Percentiles rank a stretch among this genome's conserved stretches.
phyloP scores from a whole-genome alignment of 2,329 filamentous ascomycete species.

The Pestalotiopsis sp. region DNA sequence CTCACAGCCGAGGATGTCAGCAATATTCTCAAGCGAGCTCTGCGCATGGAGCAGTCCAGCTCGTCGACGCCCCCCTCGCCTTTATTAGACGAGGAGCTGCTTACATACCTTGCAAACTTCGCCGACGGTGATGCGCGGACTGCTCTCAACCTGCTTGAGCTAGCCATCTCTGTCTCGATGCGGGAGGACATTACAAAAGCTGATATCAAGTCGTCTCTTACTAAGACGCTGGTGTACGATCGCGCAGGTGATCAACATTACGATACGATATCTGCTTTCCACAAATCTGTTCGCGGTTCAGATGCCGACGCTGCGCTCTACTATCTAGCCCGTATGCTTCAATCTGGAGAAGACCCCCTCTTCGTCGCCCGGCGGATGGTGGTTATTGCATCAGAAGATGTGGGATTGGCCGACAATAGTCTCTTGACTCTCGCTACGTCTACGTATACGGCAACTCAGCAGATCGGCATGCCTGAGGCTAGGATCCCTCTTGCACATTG shows the following conservation, averaged over 20 bases:
- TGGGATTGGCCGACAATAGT: conserved; percentile 85
- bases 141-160: conserved; percentile 87
- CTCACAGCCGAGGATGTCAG: conserved; percentile 72
- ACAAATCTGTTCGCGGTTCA: conserved; percentile 89
- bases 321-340: conserved; percentile 93
- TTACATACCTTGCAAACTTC: conserved; percentile 82
- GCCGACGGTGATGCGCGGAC: conserved; percentile 92
- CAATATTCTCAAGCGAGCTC: conserved; percentile 74
- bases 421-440: conserved; percentile 84
- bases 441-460: conserved; percentile 84
- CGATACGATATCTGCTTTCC: conserved; percentile 94
- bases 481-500: conserved; percentile 90
- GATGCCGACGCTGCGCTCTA: conserved; percentile 89
- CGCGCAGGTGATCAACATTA: conserved; percentile 95
- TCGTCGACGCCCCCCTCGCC: conserved; percentile 41
- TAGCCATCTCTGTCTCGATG: conserved; percentile 77
- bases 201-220: conserved; percentile 79
- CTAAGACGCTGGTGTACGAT: conserved; percentile 93
- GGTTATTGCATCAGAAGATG: conserved; percentile 91
- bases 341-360: conserved; percentile 89
- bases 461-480: conserved; percentile 93
- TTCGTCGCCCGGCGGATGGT: conserved; percentile 93
- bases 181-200: conserved; percentile 69
- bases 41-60: conserved; percentile 57
- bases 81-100: conserved; percentile 75